A percentile compares a stretch with the other conserved stretches of the same genome.
phyloP scores from a whole-genome alignment of 2,329 filamentous ascomycete species.

The Xylaria sp. region DNA sequence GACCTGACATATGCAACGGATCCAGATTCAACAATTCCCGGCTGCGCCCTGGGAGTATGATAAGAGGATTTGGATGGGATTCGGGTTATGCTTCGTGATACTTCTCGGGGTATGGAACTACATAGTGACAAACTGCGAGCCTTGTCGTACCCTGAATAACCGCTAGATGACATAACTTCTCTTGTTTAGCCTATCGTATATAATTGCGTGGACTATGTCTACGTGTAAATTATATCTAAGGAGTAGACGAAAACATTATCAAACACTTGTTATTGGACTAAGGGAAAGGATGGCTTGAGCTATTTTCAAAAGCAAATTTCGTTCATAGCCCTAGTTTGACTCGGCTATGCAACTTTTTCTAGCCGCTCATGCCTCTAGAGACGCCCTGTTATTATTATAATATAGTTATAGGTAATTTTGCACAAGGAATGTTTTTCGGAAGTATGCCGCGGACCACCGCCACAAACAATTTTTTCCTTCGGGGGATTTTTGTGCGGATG shows the following conservation, averaged over 20 bases:
- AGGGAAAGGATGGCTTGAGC: not conserved
- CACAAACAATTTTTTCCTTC: not conserved
- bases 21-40: not conserved
- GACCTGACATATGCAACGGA: not conserved
- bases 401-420: constrained; percentile 2
- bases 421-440: not conserved
- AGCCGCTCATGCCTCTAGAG: not conserved
- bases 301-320: not conserved
- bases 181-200: not conserved
- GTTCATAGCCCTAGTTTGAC: not conserved
- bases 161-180: not conserved
- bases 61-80: not conserved
- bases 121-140: not conserved
- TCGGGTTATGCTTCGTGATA: not conserved
- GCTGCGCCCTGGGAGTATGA: not conserved
- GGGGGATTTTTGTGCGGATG: not conserved
- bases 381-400: constrained; percentile 6
- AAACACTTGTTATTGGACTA: not conserved
- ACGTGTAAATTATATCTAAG: not conserved
- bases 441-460: constrained; percentile 1
- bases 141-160: not conserved
- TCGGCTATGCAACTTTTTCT: constrained; percentile 17
- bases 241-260: not conserved
- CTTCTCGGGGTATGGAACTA: not conserved
- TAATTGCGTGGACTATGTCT: not conserved